Conservation (phyloP, 1,284 basidiomycete species). For the Coniophora puteana region DNA sequence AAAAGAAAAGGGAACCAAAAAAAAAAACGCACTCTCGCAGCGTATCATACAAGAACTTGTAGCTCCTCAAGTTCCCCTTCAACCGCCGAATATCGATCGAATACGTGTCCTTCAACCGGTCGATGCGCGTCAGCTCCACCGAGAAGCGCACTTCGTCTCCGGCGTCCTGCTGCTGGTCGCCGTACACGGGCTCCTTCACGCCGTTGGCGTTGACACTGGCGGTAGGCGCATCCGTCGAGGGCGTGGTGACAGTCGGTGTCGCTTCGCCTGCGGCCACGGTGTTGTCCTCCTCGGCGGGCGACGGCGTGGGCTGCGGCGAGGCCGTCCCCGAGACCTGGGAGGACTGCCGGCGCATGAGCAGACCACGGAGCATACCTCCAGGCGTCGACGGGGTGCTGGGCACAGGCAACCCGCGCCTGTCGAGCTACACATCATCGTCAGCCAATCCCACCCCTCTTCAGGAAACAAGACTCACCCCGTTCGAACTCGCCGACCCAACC, state of each 20-base stretch:
- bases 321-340: constrained; percentile 58
- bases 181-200: constrained; percentile 64
- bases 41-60: constrained; percentile 91
- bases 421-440: constrained; percentile 48
- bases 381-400: constrained; percentile 68
- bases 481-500: constrained; percentile 74
- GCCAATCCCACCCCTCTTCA: constrained; percentile 1
- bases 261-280: constrained; percentile 12
- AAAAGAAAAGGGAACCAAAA: constrained; percentile 8
- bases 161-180: constrained; percentile 70
- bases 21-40: constrained; percentile 71
- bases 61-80: constrained; percentile 91
- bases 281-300: constrained; percentile 39
- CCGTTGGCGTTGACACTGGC: no score
- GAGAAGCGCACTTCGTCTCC: constrained; percentile 94
- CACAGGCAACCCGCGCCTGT: constrained; percentile 78
- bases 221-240: no score
- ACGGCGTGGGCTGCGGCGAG: constrained; percentile 29
- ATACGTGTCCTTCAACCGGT: constrained; percentile 83
- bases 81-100: constrained; percentile 87
- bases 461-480: constrained; percentile 55
- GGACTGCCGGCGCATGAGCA: constrained; percentile 84
- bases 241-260: constrained; percentile 29
- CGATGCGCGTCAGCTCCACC: constrained; percentile 85
- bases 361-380: constrained; percentile 78